phyloP scores from a whole-genome alignment of 495 filamentous ascomycete genomes.

The Podospora pseudocomata region DNA sequence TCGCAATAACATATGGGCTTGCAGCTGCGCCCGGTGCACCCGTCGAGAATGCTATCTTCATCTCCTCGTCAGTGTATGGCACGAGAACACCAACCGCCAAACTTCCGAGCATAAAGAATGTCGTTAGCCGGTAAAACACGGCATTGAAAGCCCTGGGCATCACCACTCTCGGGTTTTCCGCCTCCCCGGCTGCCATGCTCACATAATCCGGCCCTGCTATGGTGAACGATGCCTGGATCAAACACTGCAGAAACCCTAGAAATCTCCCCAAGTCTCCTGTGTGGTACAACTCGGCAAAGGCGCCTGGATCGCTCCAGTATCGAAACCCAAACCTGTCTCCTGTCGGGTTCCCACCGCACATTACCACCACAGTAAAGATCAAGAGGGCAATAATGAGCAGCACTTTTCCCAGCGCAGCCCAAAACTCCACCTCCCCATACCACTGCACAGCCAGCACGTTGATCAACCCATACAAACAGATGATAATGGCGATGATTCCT shows the following conservation, averaged over 20 bases:
- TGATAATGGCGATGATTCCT: constrained; percentile 59
- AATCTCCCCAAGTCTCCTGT: constrained; percentile 62
- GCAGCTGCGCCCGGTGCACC: constrained; percentile 59
- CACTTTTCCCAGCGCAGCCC: constrained; percentile 64
- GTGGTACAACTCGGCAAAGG: constrained; percentile 61
- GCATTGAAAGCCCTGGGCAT: constrained; percentile 72
- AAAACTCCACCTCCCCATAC: constrained; percentile 60
- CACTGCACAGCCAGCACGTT: constrained; percentile 60
- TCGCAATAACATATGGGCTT: constrained; percentile 85
- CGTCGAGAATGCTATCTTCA: constrained; percentile 51
- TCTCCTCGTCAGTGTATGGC: constrained; percentile 52
- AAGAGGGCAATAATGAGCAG: constrained; percentile 65
- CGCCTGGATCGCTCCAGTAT: constrained; percentile 68
- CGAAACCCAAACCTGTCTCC: constrained; percentile 70
- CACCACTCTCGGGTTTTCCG: constrained; percentile 62
- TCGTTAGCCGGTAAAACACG: constrained; percentile 69
- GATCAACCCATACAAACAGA: constrained; percentile 62
- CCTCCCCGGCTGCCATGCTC: constrained; percentile 71
- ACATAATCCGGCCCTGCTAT: constrained; percentile 81
- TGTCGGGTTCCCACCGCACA: constrained; percentile 69
- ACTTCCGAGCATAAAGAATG: constrained; percentile 72
- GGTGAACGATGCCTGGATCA: constrained; percentile 76
- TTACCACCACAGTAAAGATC: constrained; percentile 68
- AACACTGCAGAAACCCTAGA: constrained; percentile 64
- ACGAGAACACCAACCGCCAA: constrained; percentile 67